Percentiles rank a stretch among this genome's conserved stretches.
Evolutionary conservation across 331 rosid genomes (phyloP).

Genomic region (Arachis monticola): DNA sequence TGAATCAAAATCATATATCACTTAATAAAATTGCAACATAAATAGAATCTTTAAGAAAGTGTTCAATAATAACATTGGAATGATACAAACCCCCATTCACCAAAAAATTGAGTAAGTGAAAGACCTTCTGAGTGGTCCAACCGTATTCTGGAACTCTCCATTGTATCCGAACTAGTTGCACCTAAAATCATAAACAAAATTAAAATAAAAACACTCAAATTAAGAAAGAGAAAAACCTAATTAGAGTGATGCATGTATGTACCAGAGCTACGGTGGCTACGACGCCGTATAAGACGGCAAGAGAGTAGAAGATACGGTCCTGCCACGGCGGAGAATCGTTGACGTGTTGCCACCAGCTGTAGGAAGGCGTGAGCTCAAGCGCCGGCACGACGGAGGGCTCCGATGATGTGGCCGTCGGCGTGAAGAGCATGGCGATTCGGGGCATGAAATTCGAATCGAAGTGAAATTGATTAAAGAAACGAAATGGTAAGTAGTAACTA

Average conservation of each 20-base stretch:
- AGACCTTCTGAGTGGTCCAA: conserved; percentile 98
- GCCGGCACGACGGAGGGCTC: conserved; percentile 50
- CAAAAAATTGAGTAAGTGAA: conserved; percentile 89
- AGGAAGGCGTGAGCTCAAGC: conserved; percentile 50
- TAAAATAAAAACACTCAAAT: neutral
- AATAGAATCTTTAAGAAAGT: neutral
- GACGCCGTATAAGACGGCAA: conserved; percentile 68
- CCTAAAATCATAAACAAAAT: conserved; percentile 42
- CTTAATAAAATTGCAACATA: neutral
- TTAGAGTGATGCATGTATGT: conserved; percentile 7
- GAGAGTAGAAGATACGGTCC: conserved; percentile 65
- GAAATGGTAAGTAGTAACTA: too few relatives aligned
- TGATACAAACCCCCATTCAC: conserved; percentile 88
- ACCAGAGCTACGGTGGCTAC: conserved; percentile 81
- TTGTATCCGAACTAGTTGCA: conserved; percentile 88
- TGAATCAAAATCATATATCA: neutral
- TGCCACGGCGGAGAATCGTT: conserved; percentile 70
- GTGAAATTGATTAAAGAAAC: neutral
- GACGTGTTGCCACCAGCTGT: conserved; percentile 75
- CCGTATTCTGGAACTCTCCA: conserved; percentile 94
- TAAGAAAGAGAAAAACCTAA: conserved; percentile 28
- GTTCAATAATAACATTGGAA: neutral
- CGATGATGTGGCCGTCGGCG: conserved; percentile 5
- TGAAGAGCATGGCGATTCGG: conserved; percentile 9
- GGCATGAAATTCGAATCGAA: conserved; percentile 30